These are phyloP conservation scores for Geotrichum australiense DNA, from an alignment of 1,139 yeast genomes.

Conservation along the genomic window DNA sequence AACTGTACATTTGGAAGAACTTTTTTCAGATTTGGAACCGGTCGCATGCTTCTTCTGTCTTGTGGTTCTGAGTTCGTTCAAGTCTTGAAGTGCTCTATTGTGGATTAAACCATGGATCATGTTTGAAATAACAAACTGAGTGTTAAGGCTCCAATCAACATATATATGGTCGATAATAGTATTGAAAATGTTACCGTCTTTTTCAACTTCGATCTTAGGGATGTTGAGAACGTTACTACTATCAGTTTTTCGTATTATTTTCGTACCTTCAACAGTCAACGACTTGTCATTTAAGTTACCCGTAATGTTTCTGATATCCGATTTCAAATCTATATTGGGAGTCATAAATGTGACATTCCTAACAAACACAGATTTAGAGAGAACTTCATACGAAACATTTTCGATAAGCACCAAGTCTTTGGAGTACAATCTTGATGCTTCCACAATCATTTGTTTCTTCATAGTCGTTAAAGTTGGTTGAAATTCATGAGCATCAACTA, in stretches of 20 bases:
- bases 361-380: not conserved
- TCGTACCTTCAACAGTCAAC: no score
- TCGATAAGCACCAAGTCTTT: not conserved
- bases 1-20: no score
- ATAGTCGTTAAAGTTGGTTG: not conserved
- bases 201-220: not conserved
- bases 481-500: not conserved
- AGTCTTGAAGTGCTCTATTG: no score
- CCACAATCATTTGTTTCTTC: slow-evolving; percentile 1
- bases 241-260: no score
- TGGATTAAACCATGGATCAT: no score
- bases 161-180: slow-evolving; percentile 27
- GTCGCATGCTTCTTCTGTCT: no score
- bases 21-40: no score
- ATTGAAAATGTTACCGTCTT: slow-evolving; percentile 11
- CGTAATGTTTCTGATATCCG: no score
- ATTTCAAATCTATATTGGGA: not conserved
- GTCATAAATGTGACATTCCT: not conserved
- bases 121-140: slow-evolving; percentile 26
- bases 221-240: no score
- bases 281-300: no score
- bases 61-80: no score
- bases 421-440: not conserved
- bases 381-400: not conserved
- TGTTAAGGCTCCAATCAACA: slow-evolving; percentile 28